phyloP scores from a whole-genome alignment of 23 red algal genomes.

The Gracilaria gracilis region DNA sequence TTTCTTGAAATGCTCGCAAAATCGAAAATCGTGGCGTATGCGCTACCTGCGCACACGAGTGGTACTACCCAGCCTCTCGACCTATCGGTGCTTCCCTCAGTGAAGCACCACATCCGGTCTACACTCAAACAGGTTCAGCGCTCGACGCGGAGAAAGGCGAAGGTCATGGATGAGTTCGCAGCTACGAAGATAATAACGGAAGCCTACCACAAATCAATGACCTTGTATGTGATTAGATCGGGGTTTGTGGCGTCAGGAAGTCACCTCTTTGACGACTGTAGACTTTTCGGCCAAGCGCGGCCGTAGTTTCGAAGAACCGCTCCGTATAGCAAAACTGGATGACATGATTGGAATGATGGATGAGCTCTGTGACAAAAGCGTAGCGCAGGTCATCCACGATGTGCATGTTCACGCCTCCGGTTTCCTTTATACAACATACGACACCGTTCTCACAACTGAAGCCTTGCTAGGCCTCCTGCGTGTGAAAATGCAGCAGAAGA shows the following conservation, averaged over 20 bases:
- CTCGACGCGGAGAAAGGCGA: too few species aligned
- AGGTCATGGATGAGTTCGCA: not conserved
- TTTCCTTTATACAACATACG: not conserved
- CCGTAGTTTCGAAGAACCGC: too few species aligned
- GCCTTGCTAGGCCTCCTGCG: not conserved
- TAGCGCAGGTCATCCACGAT: not conserved
- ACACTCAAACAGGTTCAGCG: too few species aligned
- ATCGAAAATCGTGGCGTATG: slow-evolving; percentile 38
- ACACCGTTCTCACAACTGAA: not conserved
- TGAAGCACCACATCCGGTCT: not conserved
- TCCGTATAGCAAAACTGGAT: not conserved
- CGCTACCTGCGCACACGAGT: slow-evolving; percentile 49
- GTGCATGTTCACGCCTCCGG: not conserved
- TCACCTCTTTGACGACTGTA: not conserved
- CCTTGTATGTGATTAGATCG: not conserved
- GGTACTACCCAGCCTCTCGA: slow-evolving; percentile 68
- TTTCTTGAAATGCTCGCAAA: slow-evolving; percentile 2
- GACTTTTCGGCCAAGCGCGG: not conserved
- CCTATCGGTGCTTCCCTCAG: slow-evolving; percentile 11
- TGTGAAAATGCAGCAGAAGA: not conserved
- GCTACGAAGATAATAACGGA: not conserved
- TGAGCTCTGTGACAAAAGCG: not conserved
- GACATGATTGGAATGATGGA: not conserved
- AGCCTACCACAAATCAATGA: not conserved
- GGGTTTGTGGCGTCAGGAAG: not conserved